Evolutionary conservation across 2,329 filamentous ascomycete species (phyloP).

Genomic region (Drechslerella dactyloides): DNA sequence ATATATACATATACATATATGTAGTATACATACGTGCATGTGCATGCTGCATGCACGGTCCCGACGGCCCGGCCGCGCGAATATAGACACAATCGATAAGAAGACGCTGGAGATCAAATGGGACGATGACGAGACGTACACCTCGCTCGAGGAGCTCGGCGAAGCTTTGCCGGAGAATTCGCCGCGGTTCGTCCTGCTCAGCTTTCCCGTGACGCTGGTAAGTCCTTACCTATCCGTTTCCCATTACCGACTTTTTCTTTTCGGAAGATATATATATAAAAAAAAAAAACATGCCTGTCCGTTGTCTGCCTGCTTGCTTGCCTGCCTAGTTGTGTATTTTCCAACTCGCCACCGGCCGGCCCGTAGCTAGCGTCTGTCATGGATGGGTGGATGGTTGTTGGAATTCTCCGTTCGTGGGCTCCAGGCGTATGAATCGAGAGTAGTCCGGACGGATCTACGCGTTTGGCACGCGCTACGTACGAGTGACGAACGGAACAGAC

Average conservation of each 20-base stretch:
- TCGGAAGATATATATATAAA: slow-evolving; percentile 3
- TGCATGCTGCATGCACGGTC: too few species aligned
- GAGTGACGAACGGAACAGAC: not conserved
- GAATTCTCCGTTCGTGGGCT: too few species aligned
- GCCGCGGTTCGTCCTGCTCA: slow-evolving; percentile 86
- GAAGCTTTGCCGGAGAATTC: slow-evolving; percentile 93
- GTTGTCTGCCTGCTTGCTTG: too few species aligned
- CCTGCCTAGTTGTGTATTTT: too few species aligned
- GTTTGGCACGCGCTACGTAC: too few species aligned
- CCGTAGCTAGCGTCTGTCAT: not conserved
- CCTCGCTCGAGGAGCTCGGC: slow-evolving; percentile 76
- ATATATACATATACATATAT: too few species aligned
- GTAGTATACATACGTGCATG: too few species aligned
- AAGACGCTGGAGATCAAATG: slow-evolving; percentile 87
- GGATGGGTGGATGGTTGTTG: too few species aligned
- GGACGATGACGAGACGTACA: slow-evolving; percentile 81
- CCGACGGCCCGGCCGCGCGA: too few species aligned
- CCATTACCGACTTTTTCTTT: slow-evolving; percentile 9
- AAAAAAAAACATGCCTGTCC: not conserved
- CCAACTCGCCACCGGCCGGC: too few species aligned
- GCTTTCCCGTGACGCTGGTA: slow-evolving; percentile 80
- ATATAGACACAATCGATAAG: slow-evolving; percentile 84
- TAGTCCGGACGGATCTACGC: too few species aligned
- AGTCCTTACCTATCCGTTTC: slow-evolving; percentile 9
- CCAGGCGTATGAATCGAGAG: too few species aligned